Percentiles rank a stretch among this genome's conserved stretches.
Evolutionary conservation across 768 basidiomycete species (phyloP).

Genomic region (Mycena alexandri): DNA sequence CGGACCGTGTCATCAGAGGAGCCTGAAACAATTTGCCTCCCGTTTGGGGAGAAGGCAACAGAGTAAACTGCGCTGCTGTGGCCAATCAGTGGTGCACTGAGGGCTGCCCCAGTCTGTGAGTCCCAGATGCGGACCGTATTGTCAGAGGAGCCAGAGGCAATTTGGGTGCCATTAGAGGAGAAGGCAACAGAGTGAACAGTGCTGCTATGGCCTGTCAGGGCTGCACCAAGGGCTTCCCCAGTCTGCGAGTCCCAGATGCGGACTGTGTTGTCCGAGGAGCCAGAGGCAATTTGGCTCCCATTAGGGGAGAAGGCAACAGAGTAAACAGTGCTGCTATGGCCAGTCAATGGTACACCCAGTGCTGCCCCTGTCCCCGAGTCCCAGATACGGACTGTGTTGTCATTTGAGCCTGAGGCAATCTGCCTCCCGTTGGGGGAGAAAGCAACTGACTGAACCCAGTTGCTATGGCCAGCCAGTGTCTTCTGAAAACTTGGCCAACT

Average conservation of each 20-base stretch:
- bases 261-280: not conserved
- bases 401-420: not conserved
- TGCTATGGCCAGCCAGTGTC: not conserved
- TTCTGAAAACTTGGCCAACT: not conserved
- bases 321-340: not conserved
- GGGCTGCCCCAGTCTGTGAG: not conserved
- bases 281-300: not conserved
- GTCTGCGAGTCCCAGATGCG: not conserved
- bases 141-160: not conserved
- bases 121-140: not conserved
- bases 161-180: not conserved
- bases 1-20: too few species aligned
- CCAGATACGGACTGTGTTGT: not conserved
- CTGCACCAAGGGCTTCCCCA: not conserved
- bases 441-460: not conserved
- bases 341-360: not conserved
- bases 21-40: too few species aligned
- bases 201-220: not conserved
- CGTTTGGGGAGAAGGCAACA: too few species aligned
- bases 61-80: not conserved
- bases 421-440: not conserved
- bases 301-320: slow-evolving; percentile 1
- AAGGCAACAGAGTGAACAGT: not conserved
- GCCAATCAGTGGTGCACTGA: not conserved
- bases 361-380: not conserved